Evolutionary conservation across 2,329 filamentous ascomycete species (phyloP).

Genomic region (Pseudogymnoascus sp.): DNA sequence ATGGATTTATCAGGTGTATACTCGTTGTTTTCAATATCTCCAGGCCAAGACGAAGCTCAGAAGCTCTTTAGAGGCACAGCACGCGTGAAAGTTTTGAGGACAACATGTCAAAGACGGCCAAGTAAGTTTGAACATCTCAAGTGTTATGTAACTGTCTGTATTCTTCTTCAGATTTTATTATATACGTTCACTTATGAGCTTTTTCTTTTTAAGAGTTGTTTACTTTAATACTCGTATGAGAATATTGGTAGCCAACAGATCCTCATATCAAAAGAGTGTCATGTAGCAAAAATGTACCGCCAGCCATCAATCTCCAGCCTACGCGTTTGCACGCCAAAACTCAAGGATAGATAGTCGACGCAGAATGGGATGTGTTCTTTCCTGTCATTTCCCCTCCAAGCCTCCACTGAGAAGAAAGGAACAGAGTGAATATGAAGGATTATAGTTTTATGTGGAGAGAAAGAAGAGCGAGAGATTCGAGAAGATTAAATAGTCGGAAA

Average conservation of each 20-base stretch:
- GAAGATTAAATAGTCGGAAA: constrained; percentile 6
- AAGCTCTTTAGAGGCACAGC: neutral
- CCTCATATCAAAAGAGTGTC: neutral
- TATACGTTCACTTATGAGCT: neutral
- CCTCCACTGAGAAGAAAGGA: constrained; percentile 45
- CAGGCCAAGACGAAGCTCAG: neutral
- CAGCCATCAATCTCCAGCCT: constrained; percentile 15
- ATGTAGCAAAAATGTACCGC: constrained; percentile 7
- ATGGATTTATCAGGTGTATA: neutral
- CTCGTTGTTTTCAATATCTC: neutral
- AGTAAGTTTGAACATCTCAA: neutral
- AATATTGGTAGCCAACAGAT: neutral
- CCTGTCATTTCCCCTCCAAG: constrained; percentile 64
- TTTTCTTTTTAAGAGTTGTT: neutral
- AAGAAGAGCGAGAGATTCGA: constrained; percentile 22
- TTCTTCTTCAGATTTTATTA: neutral
- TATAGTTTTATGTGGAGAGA: constrained; percentile 39
- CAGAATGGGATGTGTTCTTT: constrained; percentile 42
- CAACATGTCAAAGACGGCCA: neutral
- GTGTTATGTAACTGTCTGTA: neutral
- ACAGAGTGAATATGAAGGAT: constrained; percentile 62
- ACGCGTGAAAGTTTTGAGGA: neutral
- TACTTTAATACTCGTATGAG: neutral
- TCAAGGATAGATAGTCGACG: constrained; percentile 54
- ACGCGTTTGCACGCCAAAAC: constrained; percentile 34